Conservation (phyloP, 202 grass and related monocot genomes). For the Zizania palustris region DNA sequence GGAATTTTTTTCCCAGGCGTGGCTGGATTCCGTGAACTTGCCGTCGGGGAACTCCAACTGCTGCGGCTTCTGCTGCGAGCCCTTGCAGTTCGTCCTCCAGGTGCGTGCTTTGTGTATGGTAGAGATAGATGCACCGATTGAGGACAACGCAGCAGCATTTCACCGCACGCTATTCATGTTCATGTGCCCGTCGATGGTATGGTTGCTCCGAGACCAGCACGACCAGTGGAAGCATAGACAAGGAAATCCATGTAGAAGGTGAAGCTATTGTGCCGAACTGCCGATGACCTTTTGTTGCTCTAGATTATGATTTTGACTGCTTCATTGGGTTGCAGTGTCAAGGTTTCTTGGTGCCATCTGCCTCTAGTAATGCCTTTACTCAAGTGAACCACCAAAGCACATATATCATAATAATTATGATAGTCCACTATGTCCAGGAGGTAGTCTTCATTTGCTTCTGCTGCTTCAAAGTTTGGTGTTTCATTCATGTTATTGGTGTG, state of each 20-base stretch:
- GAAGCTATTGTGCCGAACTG: not conserved
- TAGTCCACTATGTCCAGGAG: constrained; percentile 66
- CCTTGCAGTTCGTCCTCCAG: constrained; percentile 79
- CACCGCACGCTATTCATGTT: constrained; percentile 78
- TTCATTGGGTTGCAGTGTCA: constrained; percentile 58
- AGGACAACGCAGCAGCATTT: constrained; percentile 58
- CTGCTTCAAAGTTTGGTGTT: not conserved
- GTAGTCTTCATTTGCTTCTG: constrained; percentile 48
- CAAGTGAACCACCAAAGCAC: constrained; percentile 52
- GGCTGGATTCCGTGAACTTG: constrained; percentile 79
- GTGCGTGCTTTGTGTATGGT: constrained; percentile 39
- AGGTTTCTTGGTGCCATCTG: constrained; percentile 84
- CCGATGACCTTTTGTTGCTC: not conserved
- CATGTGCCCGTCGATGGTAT: constrained; percentile 85
- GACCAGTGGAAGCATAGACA: constrained; percentile 79
- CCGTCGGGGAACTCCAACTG: constrained; percentile 45
- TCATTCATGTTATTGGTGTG: not conserved
- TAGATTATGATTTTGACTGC: constrained; percentile 29
- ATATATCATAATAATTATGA: constrained; percentile 61
- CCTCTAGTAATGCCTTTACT: constrained; percentile 81
- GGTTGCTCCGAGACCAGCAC: constrained; percentile 80
- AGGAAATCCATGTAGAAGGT: constrained; percentile 70
- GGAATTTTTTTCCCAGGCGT: constrained; percentile 54
- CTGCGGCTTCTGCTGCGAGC: constrained; percentile 80
- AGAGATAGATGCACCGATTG: constrained; percentile 75